These are phyloP conservation scores for Verticillium zaregamsianum DNA, from an alignment of 2,329 filamentous ascomycete genomes.

Conservation along the genomic window DNA sequence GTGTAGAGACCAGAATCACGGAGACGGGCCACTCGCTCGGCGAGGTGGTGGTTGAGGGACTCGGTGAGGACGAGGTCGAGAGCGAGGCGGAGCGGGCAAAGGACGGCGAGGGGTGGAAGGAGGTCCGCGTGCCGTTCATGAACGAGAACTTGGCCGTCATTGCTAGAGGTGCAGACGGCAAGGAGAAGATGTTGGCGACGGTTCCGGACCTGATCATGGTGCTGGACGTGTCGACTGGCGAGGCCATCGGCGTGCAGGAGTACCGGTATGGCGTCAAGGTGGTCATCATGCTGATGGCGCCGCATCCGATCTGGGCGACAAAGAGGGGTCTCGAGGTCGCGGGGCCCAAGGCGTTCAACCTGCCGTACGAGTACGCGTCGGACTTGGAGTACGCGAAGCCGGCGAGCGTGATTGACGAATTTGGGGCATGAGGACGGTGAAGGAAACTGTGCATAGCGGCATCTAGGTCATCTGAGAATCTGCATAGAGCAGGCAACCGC, in stretches of 20 bases:
- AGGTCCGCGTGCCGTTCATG: conserved; percentile 14
- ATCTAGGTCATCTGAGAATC: too few species aligned
- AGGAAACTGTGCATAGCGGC: background rate
- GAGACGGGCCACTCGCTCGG: conserved; percentile 37
- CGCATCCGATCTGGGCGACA: conserved; percentile 8
- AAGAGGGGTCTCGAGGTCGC: conserved; percentile 16
- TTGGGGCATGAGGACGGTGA: background rate
- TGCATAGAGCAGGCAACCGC: background rate
- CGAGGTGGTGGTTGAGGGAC: conserved; percentile 33
- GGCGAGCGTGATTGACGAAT: conserved; percentile 13
- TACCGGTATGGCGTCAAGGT: conserved; percentile 24
- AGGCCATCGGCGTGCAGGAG: conserved; percentile 32
- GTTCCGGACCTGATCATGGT: conserved; percentile 38
- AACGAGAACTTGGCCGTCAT: conserved; percentile 14
- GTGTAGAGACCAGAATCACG: conserved; percentile 34
- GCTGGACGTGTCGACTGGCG: conserved; percentile 30
- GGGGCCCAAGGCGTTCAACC: conserved; percentile 12
- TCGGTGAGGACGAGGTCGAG: conserved; percentile 29
- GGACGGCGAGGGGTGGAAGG: conserved; percentile 17
- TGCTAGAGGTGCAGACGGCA: conserved; percentile 13
- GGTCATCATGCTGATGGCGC: conserved; percentile 12
- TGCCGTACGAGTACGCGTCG: conserved; percentile 12
- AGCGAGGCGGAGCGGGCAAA: conserved; percentile 23
- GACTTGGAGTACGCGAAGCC: conserved; percentile 10
- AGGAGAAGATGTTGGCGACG: conserved; percentile 24